A percentile compares a stretch with the other conserved stretches of the same genome.
Conservation (phyloP, 1,284 basidiomycete genomes). For the Porogramme epimiltina region DNA sequence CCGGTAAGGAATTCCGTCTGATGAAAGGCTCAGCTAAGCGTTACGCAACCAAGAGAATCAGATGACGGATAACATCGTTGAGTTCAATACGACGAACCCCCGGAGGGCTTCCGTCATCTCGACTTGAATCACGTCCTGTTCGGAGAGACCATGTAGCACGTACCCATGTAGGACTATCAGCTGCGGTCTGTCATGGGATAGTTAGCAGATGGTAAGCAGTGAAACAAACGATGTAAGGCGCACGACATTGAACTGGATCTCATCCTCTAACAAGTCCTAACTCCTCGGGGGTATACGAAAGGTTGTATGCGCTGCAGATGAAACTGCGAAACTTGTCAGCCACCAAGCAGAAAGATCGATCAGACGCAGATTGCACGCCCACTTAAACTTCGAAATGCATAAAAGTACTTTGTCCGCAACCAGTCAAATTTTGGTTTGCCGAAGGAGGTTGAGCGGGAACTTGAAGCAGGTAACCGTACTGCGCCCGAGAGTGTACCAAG, state of each 20-base stretch:
- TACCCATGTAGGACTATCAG: slow-evolving; percentile 56
- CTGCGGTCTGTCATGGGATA: slow-evolving; percentile 44
- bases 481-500: not conserved
- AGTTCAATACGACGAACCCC: no score
- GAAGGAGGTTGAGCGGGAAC: not conserved
- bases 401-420: slow-evolving; percentile 43
- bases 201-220: not conserved
- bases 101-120: no score
- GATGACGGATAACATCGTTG: not conserved
- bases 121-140: not conserved
- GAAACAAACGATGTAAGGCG: slow-evolving; percentile 4
- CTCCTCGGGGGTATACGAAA: slow-evolving; percentile 44
- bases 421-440: slow-evolving; percentile 35
- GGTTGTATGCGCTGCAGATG: slow-evolving; percentile 48
- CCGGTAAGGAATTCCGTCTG: slow-evolving; percentile 57
- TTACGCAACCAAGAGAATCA: not conserved
- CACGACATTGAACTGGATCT: slow-evolving; percentile 50
- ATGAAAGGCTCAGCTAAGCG: not conserved
- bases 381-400: slow-evolving; percentile 57
- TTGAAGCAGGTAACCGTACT: no score
- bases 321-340: slow-evolving; percentile 37
- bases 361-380: slow-evolving; percentile 14
- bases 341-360: not conserved
- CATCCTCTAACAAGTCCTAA: slow-evolving; percentile 44
- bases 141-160: slow-evolving; percentile 3